Base-by-base conservation (phyloP, 768 basidiomycete species). In the Paxillus involutus region DNA sequence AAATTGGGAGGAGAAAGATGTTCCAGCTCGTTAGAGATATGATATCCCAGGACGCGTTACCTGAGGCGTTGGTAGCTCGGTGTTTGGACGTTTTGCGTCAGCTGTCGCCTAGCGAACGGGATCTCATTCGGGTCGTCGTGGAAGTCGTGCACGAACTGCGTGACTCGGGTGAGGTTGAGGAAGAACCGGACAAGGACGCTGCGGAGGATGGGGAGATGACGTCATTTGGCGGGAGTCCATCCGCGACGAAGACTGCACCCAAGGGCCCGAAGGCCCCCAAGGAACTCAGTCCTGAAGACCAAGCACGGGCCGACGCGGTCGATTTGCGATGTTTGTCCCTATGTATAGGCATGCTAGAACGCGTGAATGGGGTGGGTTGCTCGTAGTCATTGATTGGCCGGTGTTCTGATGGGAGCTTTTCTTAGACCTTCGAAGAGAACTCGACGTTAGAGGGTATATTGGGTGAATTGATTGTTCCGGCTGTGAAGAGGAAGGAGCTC, bases 1-100 rank as follows among this genome's bases (percentile, higher is more conserved):
- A 97, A 69, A 90, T 89, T 55, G 95, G 96, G 4, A 73, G 93
- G 55, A 73, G 93, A 54, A 89, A 89, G 71, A 94, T 94, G 87
- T 90, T 89, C 63, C 78, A 82, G 47, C 84, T 95, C 32, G 84
- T 95, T 61, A 84, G 93, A 19, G 84, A 88, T 46, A 95, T 98
- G 91, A 77, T 96, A 14, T 81, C 81, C 1, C 81, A 88, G 57
- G 80, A 86, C 13, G 64, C 70, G 0, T 78, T 98, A 1, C 91
- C 94, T 0, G 81, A 87, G 48, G 67, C 71, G 12, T 75, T 96
- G 19, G 76, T 94, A 40, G 77, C 86, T 2, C 77, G 77, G 46
- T 94, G 91, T 64, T 77, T 98, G 39, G 95, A 98, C 68, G 84
- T 98, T 7, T 72, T 98, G 47, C 77, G 87, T 51, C 79, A 77